Evolutionary conservation across 2,329 filamentous ascomycete genomes (phyloP), one percentile per base, ranked within the genome.

Genomic region (Neopestalotiopsis sp.): DNA sequence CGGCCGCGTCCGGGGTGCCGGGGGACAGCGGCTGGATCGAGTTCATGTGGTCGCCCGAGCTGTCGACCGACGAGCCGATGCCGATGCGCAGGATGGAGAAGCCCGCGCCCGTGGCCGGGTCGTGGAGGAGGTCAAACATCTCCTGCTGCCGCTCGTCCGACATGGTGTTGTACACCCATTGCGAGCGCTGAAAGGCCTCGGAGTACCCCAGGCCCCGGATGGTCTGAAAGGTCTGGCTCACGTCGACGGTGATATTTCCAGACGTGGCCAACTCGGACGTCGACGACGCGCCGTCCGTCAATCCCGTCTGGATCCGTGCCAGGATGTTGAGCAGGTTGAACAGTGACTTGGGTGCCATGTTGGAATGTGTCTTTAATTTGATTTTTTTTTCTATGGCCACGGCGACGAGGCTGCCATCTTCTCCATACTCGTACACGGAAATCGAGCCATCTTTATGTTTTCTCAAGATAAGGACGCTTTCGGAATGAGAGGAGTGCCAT

Each of bases 201-300:
- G 75, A 78, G 71, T 81, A 80, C 3, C 81, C 81, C 67, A 82
- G 81, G 24, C 81, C 81, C 70, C 83, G 80, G 30, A 82, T 82
- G 1, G 74, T 78, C 72, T 83, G 82, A 70, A 79, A 80, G 65
- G 75, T 78, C 32, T 68, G 61, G 62, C 49, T 63, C 4, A 69
- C 42, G 10, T 67, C 65, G 56, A 71, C 38, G 6, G 42, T 67
- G 42, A 70, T 67, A 2, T 64, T 38, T 28, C 30, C n/a, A 14
- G 34, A 28, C 3, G 24, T 28, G 24, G 24, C 24, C 24, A 28
- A 28, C 24, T 28, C 30, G 10, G 59, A 62, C 12, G 34, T 38
- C 28, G 30, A 9, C 12, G 10, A 59, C 34, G 58, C 30, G 4
- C n/a, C 59, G 13, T 14, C 2, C 32, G 59, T 34, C 59, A 62